Percentiles rank a stretch among this genome's conserved stretches.
phyloP scores from a whole-genome alignment of 169 alveolate genomes.

The Eimeria sp. region DNA sequence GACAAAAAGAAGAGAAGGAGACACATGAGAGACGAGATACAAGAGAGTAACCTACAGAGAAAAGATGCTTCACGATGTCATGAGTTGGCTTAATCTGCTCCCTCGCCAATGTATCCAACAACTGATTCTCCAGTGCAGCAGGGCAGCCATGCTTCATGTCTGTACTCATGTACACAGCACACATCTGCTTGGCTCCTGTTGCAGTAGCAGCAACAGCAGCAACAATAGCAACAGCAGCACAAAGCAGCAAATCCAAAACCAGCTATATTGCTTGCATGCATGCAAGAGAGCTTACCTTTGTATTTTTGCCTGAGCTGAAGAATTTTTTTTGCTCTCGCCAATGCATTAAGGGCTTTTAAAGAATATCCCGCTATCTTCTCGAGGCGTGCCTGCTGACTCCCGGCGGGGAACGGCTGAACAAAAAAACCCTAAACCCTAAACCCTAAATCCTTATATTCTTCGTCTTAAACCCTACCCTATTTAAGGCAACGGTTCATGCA shows the following conservation, averaged over 20 bases:
- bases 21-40: not conserved
- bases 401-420: slow-evolving; percentile 80
- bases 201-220: not conserved
- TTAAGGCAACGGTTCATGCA: too few species aligned
- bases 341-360: slow-evolving; percentile 52
- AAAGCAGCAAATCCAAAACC: not conserved
- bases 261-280: not conserved
- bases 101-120: slow-evolving; percentile 66
- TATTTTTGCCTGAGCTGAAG: slow-evolving; percentile 64
- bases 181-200: not conserved
- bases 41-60: not conserved
- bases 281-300: slow-evolving; percentile 17
- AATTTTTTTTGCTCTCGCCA: slow-evolving; percentile 75
- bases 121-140: slow-evolving; percentile 71
- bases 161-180: not conserved
- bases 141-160: slow-evolving; percentile 60
- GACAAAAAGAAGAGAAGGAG: not conserved
- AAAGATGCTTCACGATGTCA: slow-evolving; percentile 67
- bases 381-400: slow-evolving; percentile 41
- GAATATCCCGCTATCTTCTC: slow-evolving; percentile 60
- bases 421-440: slow-evolving; percentile 33
- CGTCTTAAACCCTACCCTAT: not conserved
- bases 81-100: slow-evolving; percentile 78
- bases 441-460: slow-evolving; percentile 6
- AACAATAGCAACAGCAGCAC: not conserved